Evolutionary conservation across 768 basidiomycete species (phyloP).

Genomic region (Vararia minispora): DNA sequence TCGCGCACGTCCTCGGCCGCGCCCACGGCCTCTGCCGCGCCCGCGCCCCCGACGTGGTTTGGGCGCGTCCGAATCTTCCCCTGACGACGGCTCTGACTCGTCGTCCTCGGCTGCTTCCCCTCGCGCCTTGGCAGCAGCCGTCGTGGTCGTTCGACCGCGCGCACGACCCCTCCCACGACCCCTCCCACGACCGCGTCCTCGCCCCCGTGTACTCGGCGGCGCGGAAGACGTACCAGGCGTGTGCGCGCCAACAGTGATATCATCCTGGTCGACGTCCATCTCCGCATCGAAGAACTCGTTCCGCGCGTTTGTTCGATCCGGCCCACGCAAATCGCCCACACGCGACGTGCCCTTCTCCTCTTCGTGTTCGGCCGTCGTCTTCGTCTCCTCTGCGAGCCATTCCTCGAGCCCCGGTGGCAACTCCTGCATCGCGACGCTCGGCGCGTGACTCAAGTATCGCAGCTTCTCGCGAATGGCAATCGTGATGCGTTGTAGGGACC

Average conservation of each 20-base stretch:
- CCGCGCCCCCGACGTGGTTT: conserved; percentile 3
- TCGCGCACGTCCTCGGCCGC: not conserved
- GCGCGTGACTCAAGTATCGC: conserved; percentile 87
- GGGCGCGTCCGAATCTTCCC: not conserved
- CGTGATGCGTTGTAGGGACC: conserved; percentile 80
- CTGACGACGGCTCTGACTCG: conserved; percentile 11
- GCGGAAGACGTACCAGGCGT: not conserved
- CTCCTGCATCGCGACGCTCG: conserved; percentile 94
- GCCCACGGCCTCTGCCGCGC: conserved; percentile 1
- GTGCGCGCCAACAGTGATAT: conserved; percentile 19
- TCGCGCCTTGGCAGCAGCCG: not conserved
- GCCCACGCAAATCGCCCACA: conserved; percentile 45
- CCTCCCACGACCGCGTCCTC: conserved; percentile 22
- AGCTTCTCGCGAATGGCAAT: conserved; percentile 78
- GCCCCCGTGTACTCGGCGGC: conserved; percentile 13
- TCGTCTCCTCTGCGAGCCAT: conserved; percentile 62
- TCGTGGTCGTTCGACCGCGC: not conserved
- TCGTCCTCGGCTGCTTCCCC: conserved; percentile 19
- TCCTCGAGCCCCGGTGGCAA: conserved; percentile 87
- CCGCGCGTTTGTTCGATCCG: conserved; percentile 38
- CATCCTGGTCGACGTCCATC: conserved; percentile 27
- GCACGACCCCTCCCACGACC: conserved; percentile 20
- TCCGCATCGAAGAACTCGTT: conserved; percentile 73
- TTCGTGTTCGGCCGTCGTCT: conserved; percentile 53
- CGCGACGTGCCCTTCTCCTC: conserved; percentile 51